These are phyloP conservation scores for Fraxinus xanthoxyloides DNA, from an alignment of 305 asterid species.

Conservation along the genomic window DNA sequence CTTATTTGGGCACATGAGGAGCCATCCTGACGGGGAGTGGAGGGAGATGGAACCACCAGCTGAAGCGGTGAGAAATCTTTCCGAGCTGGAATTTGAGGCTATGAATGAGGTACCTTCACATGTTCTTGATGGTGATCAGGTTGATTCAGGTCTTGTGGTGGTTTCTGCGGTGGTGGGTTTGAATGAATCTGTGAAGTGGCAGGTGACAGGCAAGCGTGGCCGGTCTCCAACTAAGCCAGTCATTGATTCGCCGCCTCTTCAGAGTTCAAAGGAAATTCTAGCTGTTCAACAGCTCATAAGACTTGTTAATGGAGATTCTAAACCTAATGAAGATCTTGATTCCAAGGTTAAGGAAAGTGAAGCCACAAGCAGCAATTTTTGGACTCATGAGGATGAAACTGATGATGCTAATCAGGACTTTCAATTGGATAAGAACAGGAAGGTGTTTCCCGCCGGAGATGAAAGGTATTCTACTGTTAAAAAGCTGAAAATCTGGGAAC, in stretches of 20 bases:
- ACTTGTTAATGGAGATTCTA: constrained; percentile 9
- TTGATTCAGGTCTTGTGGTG: neutral
- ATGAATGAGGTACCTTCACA: neutral
- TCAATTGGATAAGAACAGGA: neutral
- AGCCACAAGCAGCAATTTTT: neutral
- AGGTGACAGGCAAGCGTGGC: constrained; percentile 28
- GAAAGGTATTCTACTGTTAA: neutral
- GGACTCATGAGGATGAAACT: neutral
- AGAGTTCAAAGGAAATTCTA: neutral
- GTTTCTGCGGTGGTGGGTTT: constrained; percentile 1
- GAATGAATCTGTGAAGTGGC: constrained; percentile 30
- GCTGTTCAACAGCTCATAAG: constrained; percentile 29
- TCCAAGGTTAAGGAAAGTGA: neutral
- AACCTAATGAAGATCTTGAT: neutral
- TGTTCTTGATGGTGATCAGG: neutral
- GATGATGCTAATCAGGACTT: neutral
- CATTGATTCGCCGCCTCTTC: neutral
- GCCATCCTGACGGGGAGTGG: constrained; percentile 55
- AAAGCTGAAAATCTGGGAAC: neutral
- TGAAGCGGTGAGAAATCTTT: neutral
- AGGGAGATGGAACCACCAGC: constrained; percentile 55
- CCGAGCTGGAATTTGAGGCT: constrained; percentile 1
- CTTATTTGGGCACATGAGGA: constrained; percentile 62
- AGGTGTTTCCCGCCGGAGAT: neutral
- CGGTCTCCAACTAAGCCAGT: neutral